phyloP scores from a whole-genome alignment of 306 rosid species.

The Rosa multiflora region DNA sequence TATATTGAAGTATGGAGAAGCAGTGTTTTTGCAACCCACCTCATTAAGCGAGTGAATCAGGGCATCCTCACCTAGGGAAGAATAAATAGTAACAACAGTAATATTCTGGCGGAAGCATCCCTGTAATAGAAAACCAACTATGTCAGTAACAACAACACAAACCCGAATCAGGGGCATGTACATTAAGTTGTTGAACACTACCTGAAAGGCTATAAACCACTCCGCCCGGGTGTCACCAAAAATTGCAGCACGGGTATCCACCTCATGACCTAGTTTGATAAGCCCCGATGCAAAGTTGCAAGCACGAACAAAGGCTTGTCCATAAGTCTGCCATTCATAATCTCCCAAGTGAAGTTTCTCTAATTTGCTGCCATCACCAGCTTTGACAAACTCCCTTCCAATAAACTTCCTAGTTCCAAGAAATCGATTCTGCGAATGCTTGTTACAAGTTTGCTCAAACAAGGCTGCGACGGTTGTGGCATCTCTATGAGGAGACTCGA shows the following conservation, averaged over 20 bases:
- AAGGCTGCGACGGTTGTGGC: constrained; percentile 83
- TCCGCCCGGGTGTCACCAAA: constrained; percentile 74
- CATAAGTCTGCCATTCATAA: constrained; percentile 79
- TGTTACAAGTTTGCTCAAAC: constrained; percentile 81
- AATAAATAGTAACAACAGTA: constrained; percentile 77
- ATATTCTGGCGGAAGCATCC: constrained; percentile 84
- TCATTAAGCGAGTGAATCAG: constrained; percentile 84
- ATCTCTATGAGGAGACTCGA: constrained; percentile 73
- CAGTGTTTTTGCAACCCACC: constrained; percentile 44
- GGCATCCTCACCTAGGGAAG: constrained; percentile 91
- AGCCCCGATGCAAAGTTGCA: constrained; percentile 87
- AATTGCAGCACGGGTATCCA: constrained; percentile 66
- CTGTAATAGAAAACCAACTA: constrained; percentile 35
- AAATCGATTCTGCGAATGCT: constrained; percentile 39
- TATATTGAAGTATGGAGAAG: constrained; percentile 19
- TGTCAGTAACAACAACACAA: constrained; percentile 10
- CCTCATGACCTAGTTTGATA: constrained; percentile 57
- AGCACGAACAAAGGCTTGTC: constrained; percentile 60
- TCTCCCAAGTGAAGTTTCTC: constrained; percentile 82
- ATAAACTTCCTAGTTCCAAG: constrained; percentile 77
- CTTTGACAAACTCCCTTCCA: constrained; percentile 49
- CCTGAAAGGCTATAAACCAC: constrained; percentile 90
- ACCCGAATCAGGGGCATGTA: not conserved
- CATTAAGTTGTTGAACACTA: constrained; percentile 25
- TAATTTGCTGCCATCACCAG: constrained; percentile 69